Base-by-base conservation (phyloP, 495 filamentous ascomycete species). In the Aspergillus asperescens region DNA sequence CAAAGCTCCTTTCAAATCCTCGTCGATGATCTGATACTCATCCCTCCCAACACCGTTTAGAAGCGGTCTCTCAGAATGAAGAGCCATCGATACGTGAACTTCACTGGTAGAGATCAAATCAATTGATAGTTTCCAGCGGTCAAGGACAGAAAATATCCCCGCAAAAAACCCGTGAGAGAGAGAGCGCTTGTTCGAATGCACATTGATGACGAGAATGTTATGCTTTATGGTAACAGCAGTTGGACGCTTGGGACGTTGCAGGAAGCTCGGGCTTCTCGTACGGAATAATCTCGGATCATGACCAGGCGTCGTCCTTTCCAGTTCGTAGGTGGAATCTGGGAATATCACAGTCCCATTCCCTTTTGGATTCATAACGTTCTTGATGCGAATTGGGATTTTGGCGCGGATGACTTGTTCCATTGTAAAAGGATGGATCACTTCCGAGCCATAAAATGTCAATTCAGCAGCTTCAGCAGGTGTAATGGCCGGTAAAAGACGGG, bases 391-490 rank as follows among this genome's bases (percentile, higher is more conserved):
- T 7, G 86, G 89, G 66, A 97, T 97, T 47, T 80, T 79, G 3
- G 92, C 90, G 44, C 84, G 87, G 66, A 97, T 95, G 44, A 93
- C 93, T 65, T 96, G 93, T 70, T 98, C 90, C 89, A 98, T 97
- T 48, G 93, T 98, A 62, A 96, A 86, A 43, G 93, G 93, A 61
- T 98, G 93, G 57, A 98, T 96, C 58, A 98, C 93, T 66, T 95
- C 89, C 15, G 88, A 90, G 55, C 90, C 90, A 65, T 94, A 95
- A 62, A 93, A 95, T 8, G 90, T 95, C 57, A 95, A 76, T 64
- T 95, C 90, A 6, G 90, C 88, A 6, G 90, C 90, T 61, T 96
- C 90, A 28, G 88, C 81, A 0, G 90, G 90, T 1, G 89, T 90
- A 63, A 96, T 91, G 15, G 81, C 79, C 1, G 81, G 65, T 31